Evolutionary conservation across 1,284 basidiomycete genomes (phyloP).

Genomic region (Tremellales sp.): DNA sequence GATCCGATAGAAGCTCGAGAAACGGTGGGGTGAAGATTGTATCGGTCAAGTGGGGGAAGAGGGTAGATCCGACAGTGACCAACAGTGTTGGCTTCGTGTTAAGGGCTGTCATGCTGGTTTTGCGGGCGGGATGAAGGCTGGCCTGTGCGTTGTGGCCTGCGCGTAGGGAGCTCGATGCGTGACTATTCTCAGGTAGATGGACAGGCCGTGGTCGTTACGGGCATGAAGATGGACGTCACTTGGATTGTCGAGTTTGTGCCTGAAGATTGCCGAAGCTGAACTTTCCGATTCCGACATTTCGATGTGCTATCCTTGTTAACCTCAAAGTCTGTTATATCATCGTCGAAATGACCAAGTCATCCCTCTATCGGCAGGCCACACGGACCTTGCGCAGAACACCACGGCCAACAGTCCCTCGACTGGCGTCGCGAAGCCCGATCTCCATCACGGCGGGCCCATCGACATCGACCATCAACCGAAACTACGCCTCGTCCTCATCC

Average conservation of each 20-base stretch:
- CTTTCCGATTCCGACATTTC: background rate
- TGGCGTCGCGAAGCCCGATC: background rate
- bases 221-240: no score
- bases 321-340: no score
- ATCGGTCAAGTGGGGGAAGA: slow-evolving; percentile 69
- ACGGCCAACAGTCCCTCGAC: no score
- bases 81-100: slow-evolving; percentile 51
- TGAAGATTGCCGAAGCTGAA: no score
- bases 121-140: background rate
- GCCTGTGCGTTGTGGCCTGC: background rate
- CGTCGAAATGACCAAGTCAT: background rate
- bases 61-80: slow-evolving; percentile 86
- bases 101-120: background rate
- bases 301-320: background rate
- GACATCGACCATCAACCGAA: background rate
- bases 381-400: no score
- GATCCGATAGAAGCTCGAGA: slow-evolving; percentile 54
- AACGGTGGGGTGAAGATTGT: slow-evolving; percentile 59
- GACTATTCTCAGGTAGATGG: no score
- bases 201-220: no score
- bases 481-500: background rate
- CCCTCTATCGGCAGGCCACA: background rate
- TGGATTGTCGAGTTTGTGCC: no score
- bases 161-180: no score
- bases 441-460: background rate